Base-by-base conservation (phyloP, 345 rosid genomes). In the Excoecaria agallocha region DNA sequence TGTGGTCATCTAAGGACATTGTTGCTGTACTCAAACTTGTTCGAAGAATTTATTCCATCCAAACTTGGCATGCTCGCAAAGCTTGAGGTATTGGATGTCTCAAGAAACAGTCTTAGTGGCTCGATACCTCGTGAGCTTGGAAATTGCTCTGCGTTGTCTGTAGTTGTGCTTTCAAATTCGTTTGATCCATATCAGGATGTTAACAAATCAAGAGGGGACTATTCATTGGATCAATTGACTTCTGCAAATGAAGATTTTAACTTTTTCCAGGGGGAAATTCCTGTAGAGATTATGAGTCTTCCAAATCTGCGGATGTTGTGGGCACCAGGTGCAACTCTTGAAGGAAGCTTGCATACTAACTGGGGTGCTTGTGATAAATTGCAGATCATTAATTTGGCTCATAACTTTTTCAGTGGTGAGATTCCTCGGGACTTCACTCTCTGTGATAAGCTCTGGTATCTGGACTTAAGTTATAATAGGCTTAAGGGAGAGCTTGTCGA, bases 21-120 rank as follows among this genome's bases (percentile, higher is more conserved):
- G 86, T 76, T 92, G 82, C 41, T 94, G 84, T 89, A 83, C 74
- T 81, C 89, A 3, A 94, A 94, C 84, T 70, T 88, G 83, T 84
- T 94, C 77, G 96, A 89, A 80, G 98, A 92, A 74, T 80, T 77
- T 68, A 81, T 94, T 75, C 96, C 98, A 2, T 51, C 77, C 50
- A 86, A 86, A 46, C 80, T 94, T 61, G 97, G 97, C 39, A 84
- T 74, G 78, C 93, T 94, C 55, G 72, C 76, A 80, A 89, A 87
- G 78, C 97, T 94, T 24, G 89, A 92, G 78, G 92, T 92, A 62
- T 82, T 94, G 83, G 98, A 94, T 82, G 87, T 94, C 48, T 94
- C 98, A 1, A 86, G 91, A 86, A 94, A 94, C 73, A 79, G 84
- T 73, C 91, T 94, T 50, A 89, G 96, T 55, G 89, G 98, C 62